Base-by-base conservation (phyloP, 345 rosid species). In the Kandelia obovata region DNA sequence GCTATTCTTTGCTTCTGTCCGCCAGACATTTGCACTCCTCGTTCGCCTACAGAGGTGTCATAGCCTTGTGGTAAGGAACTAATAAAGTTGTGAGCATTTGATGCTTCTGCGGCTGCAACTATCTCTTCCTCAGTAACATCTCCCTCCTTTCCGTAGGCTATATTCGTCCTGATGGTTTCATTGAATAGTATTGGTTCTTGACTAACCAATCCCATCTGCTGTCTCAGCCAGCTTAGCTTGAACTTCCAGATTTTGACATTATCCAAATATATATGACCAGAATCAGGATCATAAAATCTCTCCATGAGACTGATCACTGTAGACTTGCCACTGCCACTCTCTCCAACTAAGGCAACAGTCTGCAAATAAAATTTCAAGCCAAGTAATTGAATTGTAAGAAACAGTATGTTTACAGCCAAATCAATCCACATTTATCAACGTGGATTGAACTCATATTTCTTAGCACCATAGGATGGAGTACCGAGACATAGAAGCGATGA, bases 121-220 rank as follows among this genome's bases (percentile, higher is more conserved):
- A 87, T 79, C 77, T 87, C 92, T 34, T 86, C 90, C 77, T 88
- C 89, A 0, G 77, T 80, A 34, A 59, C 80, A 2, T 69, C 77
- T 20, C 87, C 90, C 5, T 79, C 72, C 61, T 85, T 87, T 6
- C 92, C 92, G 30, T 87, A 88, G 5, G 81, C 83, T 25, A 91
- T 85, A 82, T 88, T 91, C 23, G 60, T 30, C 1, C 86, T 82
- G 53, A 88, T 88, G 5, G 89, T 83, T 76, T 84, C 90, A 0
- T 88, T 88, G 86, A 91, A 88, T 13, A 85, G 85, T 25, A 85
- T 66, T 6, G 97, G 97, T 71, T 91, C 94, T 71, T 91, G 94
- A 32, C 89, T 81, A 39, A 88, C 94, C 23, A 91, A 52, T 21
- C 94, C 90, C 81, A 87, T 83, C 34, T 87, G 92, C 68, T 85